Conservation (phyloP, 2,329 filamentous ascomycete genomes). For the Neopestalotiopsis rosae region DNA sequence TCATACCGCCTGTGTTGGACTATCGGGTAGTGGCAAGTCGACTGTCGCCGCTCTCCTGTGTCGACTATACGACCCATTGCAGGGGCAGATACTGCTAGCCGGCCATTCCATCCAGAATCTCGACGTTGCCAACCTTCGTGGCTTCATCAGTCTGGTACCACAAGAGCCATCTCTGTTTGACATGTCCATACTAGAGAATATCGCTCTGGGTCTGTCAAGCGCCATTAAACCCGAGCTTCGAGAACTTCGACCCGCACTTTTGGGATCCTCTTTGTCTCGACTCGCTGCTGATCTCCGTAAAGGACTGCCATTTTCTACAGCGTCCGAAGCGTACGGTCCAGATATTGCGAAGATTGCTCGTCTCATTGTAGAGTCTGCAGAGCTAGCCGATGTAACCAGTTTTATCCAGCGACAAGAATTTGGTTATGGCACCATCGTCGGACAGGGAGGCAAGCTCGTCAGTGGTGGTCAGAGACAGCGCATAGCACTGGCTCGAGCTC, state of each 20-base stretch:
- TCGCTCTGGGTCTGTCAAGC: conserved; percentile 66
- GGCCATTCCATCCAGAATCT: conserved; percentile 48
- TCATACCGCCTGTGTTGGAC: conserved; percentile 47
- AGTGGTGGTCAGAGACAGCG: conserved; percentile 73
- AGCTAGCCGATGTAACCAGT: conserved; percentile 58
- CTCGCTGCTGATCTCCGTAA: conserved; percentile 40
- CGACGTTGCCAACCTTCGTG: conserved; percentile 53
- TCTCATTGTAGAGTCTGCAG: conserved; percentile 52
- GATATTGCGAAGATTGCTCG: conserved; percentile 48
- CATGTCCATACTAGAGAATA: conserved; percentile 67
- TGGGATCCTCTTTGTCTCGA: conserved; percentile 47
- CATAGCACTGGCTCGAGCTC: conserved; percentile 69
- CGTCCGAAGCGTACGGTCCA: conserved; percentile 21
- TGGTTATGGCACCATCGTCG: conserved; percentile 68
- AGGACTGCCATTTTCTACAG: background rate
- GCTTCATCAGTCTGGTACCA: conserved; percentile 70
- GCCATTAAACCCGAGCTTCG: conserved; percentile 43
- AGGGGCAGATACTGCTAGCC: conserved; percentile 51
- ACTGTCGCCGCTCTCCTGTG: conserved; percentile 50
- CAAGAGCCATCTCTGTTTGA: conserved; percentile 77
- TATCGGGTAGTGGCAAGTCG: conserved; percentile 40
- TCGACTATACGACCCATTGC: conserved; percentile 59
- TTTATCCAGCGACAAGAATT: conserved; percentile 27
- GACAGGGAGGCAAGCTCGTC: conserved; percentile 67
- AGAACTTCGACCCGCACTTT: conserved; percentile 43